phyloP scores from a whole-genome alignment of 192 early-diverging fungal genomes.

The Piromyces sp. region DNA sequence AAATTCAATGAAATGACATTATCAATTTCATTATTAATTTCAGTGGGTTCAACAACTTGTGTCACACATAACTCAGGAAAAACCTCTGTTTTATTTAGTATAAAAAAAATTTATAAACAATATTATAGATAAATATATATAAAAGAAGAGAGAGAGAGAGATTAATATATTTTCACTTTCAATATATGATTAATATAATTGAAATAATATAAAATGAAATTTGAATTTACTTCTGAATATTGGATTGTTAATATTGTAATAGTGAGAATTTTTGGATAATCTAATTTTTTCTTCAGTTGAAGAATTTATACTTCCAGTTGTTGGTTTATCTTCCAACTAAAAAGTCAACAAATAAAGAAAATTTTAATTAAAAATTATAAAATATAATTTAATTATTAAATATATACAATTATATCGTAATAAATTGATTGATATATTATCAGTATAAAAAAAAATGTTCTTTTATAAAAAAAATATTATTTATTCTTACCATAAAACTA shows the following conservation, averaged over 20 bases:
- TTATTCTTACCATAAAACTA: conserved; percentile 80
- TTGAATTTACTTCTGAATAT: conserved; percentile 48
- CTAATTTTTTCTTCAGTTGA: conserved; percentile 57
- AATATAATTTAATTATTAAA: too few relatives aligned
- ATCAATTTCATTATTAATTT: not conserved
- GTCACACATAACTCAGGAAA: conserved; percentile 63
- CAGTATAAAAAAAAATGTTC: too few relatives aligned
- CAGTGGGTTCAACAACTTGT: not conserved
- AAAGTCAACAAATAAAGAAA: too few relatives aligned
- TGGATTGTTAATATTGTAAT: conserved; percentile 54
- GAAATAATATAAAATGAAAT: not conserved
- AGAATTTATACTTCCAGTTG: conserved; percentile 80
- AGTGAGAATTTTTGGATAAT: conserved; percentile 59
- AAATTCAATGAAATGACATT: not conserved
- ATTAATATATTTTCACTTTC: not conserved
- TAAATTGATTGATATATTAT: too few relatives aligned
- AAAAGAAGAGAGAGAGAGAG: not conserved
- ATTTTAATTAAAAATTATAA: too few relatives aligned
- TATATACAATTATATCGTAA: too few relatives aligned
- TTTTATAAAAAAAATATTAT: too few relatives aligned
- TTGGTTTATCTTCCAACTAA: conserved; percentile 66
- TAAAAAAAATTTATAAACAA: not conserved
- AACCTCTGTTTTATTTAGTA: conserved; percentile 23
- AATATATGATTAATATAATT: not conserved
- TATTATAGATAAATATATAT: not conserved